Conservation (phyloP, 23 red algal genomes). For the Gracilaria vermiculophylla region DNA sequence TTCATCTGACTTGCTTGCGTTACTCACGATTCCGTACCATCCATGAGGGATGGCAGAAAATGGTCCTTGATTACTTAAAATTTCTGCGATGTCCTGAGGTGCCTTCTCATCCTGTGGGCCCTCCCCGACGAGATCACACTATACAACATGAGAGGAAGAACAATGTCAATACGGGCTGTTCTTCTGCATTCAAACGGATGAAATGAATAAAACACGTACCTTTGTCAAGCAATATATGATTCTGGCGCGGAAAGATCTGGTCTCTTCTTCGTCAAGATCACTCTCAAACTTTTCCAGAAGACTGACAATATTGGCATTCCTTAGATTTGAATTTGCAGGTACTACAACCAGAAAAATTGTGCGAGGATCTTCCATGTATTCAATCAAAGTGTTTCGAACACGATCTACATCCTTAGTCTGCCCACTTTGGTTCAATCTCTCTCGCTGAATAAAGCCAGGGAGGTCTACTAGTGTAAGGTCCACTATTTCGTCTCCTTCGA, state of each 20-base stretch:
- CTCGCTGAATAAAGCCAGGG: not conserved
- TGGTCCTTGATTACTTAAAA: not conserved
- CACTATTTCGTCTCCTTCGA: not conserved
- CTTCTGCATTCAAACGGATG: too few relatives aligned
- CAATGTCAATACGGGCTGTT: too few relatives aligned
- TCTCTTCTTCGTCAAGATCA: not conserved
- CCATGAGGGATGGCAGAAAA: conserved; percentile 17
- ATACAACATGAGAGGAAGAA: too few relatives aligned
- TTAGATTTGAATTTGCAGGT: conserved; percentile 3
- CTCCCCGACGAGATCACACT: conserved; percentile 17
- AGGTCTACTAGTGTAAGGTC: conserved; percentile 21
- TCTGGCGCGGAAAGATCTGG: not conserved
- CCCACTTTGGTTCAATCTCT: not conserved
- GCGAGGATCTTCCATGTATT: not conserved
- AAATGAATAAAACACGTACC: too few relatives aligned
- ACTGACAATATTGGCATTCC: conserved; percentile 12
- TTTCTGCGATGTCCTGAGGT: conserved; percentile 20
- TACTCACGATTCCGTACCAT: conserved; percentile 12
- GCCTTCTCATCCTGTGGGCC: not conserved
- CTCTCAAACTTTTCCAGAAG: not conserved
- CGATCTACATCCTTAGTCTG: not conserved
- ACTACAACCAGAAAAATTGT: conserved; percentile 25
- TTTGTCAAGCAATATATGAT: conserved; percentile 36
- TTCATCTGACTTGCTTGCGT: not conserved
- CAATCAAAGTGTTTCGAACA: not conserved